Evolutionary conservation across 2,329 filamentous ascomycete species (phyloP), one percentile per base, ranked within the genome.

Genomic region (Penicillium sp.): DNA sequence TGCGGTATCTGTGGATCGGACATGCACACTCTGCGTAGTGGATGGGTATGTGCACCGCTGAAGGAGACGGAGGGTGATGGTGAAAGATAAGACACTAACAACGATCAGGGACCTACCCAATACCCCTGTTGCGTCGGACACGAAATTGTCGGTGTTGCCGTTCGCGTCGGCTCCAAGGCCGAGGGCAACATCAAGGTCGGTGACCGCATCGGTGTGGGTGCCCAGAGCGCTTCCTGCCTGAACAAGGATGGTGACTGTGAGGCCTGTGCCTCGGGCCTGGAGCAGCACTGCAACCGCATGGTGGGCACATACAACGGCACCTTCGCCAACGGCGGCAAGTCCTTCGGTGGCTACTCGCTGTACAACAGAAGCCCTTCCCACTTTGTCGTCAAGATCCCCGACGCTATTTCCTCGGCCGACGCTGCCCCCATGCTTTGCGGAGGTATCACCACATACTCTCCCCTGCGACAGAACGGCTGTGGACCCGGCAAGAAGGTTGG

Each of bases 381-480:
- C 66, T 92, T 90, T 63, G 80, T 81, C 0, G 70, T 85, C 61
- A 83, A 77, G 69, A 84, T 86, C 53, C 84, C 84, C 2, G 78
- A 80, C 21, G 70, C 58, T 0, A 64, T 86, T 29, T 62, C 72
- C 13, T 79, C 75, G 39, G 77, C 76, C 19, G 75, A 79, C 43
- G 83, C 82, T 0, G 83, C 89, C 0, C 89, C 90, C 0, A 88
- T 93, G 79, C 80, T 93, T 46, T 93, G 90, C 66, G 90, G 86
- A 13, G 90, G 90, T 9, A 81, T 93, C 55, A 93, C 90, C 0
- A 82, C 86, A 0, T 93, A 84, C 69, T 82, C 82, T 1, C 90
- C 90, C 0, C 76, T 93, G 2, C 83, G 82, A 50, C 80, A 86
- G 14, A 85, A 89, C 43, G 84, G 84, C 3, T 81, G 85, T 41